These are phyloP conservation scores for Colletotrichum sp. DNA, from an alignment of 2,329 filamentous ascomycete species.

Conservation along the genomic window DNA sequence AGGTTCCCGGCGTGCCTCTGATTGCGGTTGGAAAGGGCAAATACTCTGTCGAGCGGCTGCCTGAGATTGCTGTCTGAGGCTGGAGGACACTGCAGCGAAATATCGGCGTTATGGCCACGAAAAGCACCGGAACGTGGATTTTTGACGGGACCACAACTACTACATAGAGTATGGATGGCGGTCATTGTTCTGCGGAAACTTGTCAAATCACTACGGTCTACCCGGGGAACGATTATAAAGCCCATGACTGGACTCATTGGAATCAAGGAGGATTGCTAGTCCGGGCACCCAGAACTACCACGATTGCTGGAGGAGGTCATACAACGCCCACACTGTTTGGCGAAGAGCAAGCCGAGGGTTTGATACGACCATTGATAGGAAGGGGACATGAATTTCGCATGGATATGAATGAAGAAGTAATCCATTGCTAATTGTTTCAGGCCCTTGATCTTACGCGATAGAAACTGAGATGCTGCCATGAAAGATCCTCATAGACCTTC, in stretches of 20 bases:
- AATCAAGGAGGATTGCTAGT: not conserved
- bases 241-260: not conserved
- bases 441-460: not conserved
- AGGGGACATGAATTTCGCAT: not conserved
- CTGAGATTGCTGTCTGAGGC: not conserved
- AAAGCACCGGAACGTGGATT: not conserved
- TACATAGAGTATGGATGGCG: not conserved
- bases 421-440: not conserved
- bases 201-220: not conserved
- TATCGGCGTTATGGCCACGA: not conserved
- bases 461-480: not conserved
- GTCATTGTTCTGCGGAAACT: not conserved
- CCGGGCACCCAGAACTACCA: accelerated
- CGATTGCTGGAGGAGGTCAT: not conserved
- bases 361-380: accelerated
- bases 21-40: not conserved
- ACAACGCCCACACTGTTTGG: not conserved
- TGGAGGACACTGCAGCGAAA: not conserved
- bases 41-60: not conserved
- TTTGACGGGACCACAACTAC: not conserved
- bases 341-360: accelerated
- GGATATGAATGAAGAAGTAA: not conserved
- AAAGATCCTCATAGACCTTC: not conserved
- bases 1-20: not conserved
- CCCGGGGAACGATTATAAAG: not conserved